These are phyloP conservation scores for Stylosanthes scabra DNA, from an alignment of 331 rosid genomes.

Conservation along the genomic window DNA sequence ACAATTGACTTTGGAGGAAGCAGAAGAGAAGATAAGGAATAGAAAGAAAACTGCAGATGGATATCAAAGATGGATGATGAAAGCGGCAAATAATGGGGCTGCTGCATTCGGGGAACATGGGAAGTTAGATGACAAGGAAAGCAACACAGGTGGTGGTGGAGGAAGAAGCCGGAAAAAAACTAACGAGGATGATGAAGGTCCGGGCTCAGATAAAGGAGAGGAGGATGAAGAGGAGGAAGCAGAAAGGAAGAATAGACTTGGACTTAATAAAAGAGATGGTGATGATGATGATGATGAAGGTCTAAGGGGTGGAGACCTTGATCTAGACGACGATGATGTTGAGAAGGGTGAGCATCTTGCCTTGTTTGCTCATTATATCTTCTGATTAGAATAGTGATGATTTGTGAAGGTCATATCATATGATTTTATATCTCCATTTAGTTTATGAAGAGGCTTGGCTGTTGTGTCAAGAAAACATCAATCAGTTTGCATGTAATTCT, in stretches of 20 bases:
- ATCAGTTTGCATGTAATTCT: constrained; percentile 5
- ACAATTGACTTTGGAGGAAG: constrained; percentile 96
- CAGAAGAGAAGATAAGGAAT: constrained; percentile 96
- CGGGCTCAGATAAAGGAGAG: constrained; percentile 86
- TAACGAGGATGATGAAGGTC: constrained; percentile 82
- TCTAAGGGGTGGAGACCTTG: constrained; percentile 78
- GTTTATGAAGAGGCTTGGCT: constrained; percentile 23
- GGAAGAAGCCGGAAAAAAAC: constrained; percentile 75
- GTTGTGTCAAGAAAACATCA: constrained; percentile 15
- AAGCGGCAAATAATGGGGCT: constrained; percentile 87
- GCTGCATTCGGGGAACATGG: constrained; percentile 89
- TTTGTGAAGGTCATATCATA: constrained; percentile 18
- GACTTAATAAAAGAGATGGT: constrained; percentile 67
- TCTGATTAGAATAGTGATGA: constrained; percentile 7
- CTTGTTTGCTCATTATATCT: constrained; percentile 33
- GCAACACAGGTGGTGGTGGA: constrained; percentile 56
- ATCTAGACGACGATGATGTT: constrained; percentile 74
- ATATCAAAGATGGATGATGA: constrained; percentile 99
- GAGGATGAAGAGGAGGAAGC: constrained; percentile 93
- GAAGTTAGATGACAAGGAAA: constrained; percentile 75
- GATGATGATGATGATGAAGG: constrained; percentile 94
- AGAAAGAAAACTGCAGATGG: constrained; percentile 99
- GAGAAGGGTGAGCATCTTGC: constrained; percentile 77
- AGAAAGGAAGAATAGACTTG: constrained; percentile 73
- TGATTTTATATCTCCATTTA: constrained; percentile 33